A percentile compares a stretch with the other conserved stretches of the same genome.
Conservation (phyloP, 2,329 filamentous ascomycete species). For the Stenocarpella maydis region DNA sequence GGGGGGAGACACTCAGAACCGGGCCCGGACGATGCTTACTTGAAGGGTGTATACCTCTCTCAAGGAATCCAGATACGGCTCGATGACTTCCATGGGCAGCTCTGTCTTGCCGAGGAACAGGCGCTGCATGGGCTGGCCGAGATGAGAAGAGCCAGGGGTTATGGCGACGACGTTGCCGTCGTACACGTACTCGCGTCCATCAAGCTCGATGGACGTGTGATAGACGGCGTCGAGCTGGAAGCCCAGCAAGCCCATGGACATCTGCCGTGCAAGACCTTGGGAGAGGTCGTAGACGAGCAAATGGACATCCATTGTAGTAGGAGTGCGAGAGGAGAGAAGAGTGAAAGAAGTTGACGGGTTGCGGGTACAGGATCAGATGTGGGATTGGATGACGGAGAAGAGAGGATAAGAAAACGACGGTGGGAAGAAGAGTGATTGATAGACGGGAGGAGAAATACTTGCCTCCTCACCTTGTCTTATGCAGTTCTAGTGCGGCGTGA, state of each 20-base stretch:
- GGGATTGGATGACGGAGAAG: not conserved
- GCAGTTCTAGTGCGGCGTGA: not conserved
- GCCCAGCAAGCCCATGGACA: conserved; percentile 62
- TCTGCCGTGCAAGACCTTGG: conserved; percentile 61
- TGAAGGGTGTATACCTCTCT: conserved; percentile 83
- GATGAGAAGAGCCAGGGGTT: conserved; percentile 81
- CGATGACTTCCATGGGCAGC: conserved; percentile 80
- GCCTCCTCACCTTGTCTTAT: conserved; percentile 15
- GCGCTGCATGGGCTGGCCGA: conserved; percentile 82
- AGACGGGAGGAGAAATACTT: conserved; percentile 16
- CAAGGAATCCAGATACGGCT: conserved; percentile 88
- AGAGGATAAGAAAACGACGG: not conserved
- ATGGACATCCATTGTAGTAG: conserved; percentile 72
- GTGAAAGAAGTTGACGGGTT: not conserved
- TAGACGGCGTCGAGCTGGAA: conserved; percentile 89
- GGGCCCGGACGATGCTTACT: conserved; percentile 51
- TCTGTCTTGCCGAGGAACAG: conserved; percentile 79
- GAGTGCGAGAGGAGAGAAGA: not conserved
- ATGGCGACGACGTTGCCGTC: conserved; percentile 88
- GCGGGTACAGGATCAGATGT: not conserved
- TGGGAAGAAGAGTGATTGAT: not conserved
- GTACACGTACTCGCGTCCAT: conserved; percentile 88
- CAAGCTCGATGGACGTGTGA: conserved; percentile 88
- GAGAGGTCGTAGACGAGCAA: conserved; percentile 84
- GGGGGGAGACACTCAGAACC: not conserved